phyloP scores from a whole-genome alignment of 2,329 filamentous ascomycete species.

The Scedosporium boydii region DNA sequence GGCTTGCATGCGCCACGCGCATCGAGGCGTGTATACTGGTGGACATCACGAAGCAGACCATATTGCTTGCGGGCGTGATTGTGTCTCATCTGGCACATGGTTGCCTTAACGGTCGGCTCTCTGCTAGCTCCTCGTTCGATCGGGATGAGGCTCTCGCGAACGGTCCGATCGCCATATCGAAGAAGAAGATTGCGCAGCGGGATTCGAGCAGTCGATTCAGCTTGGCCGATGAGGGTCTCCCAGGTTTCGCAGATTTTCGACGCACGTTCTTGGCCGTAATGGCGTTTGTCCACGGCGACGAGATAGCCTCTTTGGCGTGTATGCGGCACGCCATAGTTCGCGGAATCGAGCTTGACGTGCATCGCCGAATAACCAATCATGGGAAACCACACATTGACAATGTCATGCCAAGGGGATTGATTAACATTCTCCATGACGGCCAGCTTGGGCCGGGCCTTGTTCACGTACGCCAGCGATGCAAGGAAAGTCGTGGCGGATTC shows the following conservation, averaged over 20 bases:
- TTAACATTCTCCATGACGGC: constrained; percentile 66
- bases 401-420: constrained; percentile 47
- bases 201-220: constrained; percentile 47
- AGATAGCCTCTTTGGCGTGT: constrained; percentile 54
- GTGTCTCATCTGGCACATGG: constrained; percentile 50
- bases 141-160: constrained; percentile 39
- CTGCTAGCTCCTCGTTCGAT: constrained; percentile 23
- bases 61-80: constrained; percentile 38
- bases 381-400: constrained; percentile 29
- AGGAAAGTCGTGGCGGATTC: constrained; percentile 59
- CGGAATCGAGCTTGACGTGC: constrained; percentile 50
- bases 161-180: constrained; percentile 40
- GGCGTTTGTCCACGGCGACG: constrained; percentile 38
- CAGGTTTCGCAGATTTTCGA: constrained; percentile 27
- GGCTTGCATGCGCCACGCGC: constrained; percentile 38
- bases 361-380: constrained; percentile 45
- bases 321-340: constrained; percentile 65
- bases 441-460: constrained; percentile 46
- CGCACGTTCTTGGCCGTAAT: constrained; percentile 17
- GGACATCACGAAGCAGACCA: constrained; percentile 36
- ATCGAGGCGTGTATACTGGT: constrained; percentile 51
- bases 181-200: constrained; percentile 54
- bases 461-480: constrained; percentile 48
- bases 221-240: constrained; percentile 26
- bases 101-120: constrained; percentile 35